Evolutionary conservation across 2,329 filamentous ascomycete genomes (phyloP), one percentile per base, ranked within the genome.

Genomic region (Aureobasidium sp.): DNA sequence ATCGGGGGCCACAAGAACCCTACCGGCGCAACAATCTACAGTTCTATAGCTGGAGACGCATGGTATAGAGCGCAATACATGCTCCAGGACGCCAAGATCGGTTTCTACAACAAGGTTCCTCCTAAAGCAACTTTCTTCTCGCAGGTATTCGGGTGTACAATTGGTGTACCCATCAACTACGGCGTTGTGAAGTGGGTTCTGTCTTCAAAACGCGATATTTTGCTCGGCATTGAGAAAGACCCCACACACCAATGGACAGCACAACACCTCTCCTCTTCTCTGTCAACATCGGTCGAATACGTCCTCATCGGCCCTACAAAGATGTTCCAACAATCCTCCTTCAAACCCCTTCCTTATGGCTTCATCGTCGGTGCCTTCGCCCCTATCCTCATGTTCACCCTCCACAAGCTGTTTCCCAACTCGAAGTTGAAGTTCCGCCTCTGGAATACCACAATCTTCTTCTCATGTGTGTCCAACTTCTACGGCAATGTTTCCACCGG

Each of bases 361-460:
- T 84, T 83, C 69, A 71, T 83, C 8, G 73, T 80, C 45, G 81
- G 81, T 7, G 79, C 78, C 2, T 59, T 71, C 11, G 71, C 74
- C 0, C 81, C 82, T 0, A 53, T 77, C 2, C 27, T 81, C 5
- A 70, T 85, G 25, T 85, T 78, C 66, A 63, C 73, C 0, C 74
- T 85, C 9, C 80, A 85, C 67, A 76, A 76, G 6, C 67, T 72
- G 16, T 84, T 85, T 66, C 83, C 83, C 0, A 74, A 73, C 2
- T 75, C 77, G 14, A 80, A 79, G 16, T 80, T 77, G 63, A 82
- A 82, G 37, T 83, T 79, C 66, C 78, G 82, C 34, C 76, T 85
- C 21, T 83, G 79, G 78, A 86, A 86, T 66, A 79, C 81, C 25
- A 85, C 82, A 4, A 86, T 86, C 59, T 86, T 86, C 73, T 85